Conservation (phyloP, 306 rosid species). For the Echinosophora koreensis region DNA sequence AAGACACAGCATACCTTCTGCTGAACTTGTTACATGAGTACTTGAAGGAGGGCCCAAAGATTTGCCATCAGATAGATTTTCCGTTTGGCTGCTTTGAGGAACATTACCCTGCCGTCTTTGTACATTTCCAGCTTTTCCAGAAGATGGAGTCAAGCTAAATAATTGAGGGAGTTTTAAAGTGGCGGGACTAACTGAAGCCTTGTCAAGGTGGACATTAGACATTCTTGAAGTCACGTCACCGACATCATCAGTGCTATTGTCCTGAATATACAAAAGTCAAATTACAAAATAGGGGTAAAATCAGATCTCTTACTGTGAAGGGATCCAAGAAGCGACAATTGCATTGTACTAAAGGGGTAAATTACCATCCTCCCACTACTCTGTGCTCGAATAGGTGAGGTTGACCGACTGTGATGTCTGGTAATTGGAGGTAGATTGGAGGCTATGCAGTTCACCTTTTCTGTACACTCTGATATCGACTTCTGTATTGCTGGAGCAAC, state of each 20-base stretch:
- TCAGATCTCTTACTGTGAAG: slow-evolving; percentile 33
- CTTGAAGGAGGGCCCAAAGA: slow-evolving; percentile 66
- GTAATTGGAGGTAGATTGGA: slow-evolving; percentile 74
- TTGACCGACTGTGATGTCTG: slow-evolving; percentile 70
- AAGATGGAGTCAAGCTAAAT: slow-evolving; percentile 89
- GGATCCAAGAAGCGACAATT: slow-evolving; percentile 18
- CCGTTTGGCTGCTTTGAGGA: slow-evolving; percentile 73
- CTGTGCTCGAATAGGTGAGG: slow-evolving; percentile 81
- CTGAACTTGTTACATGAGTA: slow-evolving; percentile 60
- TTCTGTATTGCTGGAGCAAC: slow-evolving; percentile 95
- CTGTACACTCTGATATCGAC: slow-evolving; percentile 96
- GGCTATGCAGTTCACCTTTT: slow-evolving; percentile 78
- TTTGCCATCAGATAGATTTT: slow-evolving; percentile 72
- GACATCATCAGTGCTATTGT: slow-evolving; percentile 72
- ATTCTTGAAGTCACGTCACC: slow-evolving; percentile 79
- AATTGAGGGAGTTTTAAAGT: slow-evolving; percentile 97
- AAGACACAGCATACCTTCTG: slow-evolving; percentile 69
- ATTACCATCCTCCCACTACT: slow-evolving; percentile 87
- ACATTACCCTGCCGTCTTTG: slow-evolving; percentile 72
- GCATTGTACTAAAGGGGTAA: slow-evolving; percentile 14
- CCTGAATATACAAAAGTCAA: slow-evolving; percentile 60
- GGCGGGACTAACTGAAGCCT: slow-evolving; percentile 84
- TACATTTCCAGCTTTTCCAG: slow-evolving; percentile 85
- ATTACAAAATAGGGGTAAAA: slow-evolving; percentile 7
- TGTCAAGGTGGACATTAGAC: slow-evolving; percentile 81